Conservation (phyloP, 345 rosid genomes). For the Hypericum perforatum region DNA sequence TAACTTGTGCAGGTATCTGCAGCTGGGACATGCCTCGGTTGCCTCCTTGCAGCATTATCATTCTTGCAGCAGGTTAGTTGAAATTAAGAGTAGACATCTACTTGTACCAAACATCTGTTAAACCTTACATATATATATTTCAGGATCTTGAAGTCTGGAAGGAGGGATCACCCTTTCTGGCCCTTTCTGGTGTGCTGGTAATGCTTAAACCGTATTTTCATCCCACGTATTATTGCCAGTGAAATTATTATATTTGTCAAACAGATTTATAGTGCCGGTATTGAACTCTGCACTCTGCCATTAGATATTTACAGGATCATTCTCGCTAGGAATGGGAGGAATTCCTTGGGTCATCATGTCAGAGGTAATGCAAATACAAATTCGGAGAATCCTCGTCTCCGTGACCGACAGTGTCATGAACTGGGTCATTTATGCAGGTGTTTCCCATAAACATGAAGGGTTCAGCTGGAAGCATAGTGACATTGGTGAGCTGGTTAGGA, state of each 20-base stretch:
- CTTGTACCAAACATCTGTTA: not conserved
- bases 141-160: too few species aligned
- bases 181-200: not conserved
- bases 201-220: too few species aligned
- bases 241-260: too few species aligned
- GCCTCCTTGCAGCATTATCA: constrained; percentile 47
- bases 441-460: constrained; percentile 80
- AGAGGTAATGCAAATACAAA: constrained; percentile 35
- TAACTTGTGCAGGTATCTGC: constrained; percentile 52
- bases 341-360: constrained; percentile 78
- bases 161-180: not conserved
- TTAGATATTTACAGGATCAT: constrained; percentile 36
- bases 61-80: constrained; percentile 44
- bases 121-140: not conserved
- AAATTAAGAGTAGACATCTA: not conserved
- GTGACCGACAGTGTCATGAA: not conserved
- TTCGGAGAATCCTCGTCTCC: too few species aligned
- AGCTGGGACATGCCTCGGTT: constrained; percentile 75
- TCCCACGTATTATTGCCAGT: too few species aligned
- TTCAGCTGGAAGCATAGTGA: constrained; percentile 76
- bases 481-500: constrained; percentile 66
- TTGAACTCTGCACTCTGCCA: not conserved
- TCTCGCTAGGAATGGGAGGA: constrained; percentile 63
- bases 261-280: too few species aligned
- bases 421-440: constrained; percentile 29